Evolutionary conservation across 2,329 filamentous ascomycete genomes (phyloP), one percentile per base, ranked within the genome.

Genomic region (Reticulascus tulasneorum): DNA sequence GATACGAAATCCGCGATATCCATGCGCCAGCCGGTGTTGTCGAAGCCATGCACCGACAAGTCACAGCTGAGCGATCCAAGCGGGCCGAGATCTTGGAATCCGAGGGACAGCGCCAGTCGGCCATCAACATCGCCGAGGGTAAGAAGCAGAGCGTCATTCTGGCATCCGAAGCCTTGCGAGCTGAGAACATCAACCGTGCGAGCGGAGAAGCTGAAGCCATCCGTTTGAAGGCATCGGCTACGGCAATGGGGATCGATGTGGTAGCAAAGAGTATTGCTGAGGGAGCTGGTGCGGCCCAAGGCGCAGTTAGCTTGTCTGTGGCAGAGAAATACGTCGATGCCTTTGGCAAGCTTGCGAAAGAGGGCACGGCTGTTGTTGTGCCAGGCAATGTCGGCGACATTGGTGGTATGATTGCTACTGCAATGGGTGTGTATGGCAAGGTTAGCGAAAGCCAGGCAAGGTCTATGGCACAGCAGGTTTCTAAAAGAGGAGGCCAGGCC

Each of bases 321-420:
- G 93, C 93, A 0, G 93, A 98, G 75, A 95, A 96, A 66, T 98
- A 98, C 53, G 93, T 98, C 34, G 91, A 94, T 29, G 93, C 93
- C 5, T 98, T 97, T 55, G 83, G 77, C 49, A 87, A 90, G 57
- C 71, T 98, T 50, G 93, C 93, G 33, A 93, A 91, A 66, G 90
- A 98, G 69, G 88, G 93, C 51, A 98, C 93, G 4, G 86, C 89
- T 5, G 84, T 98, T 19, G 88, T 98, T 15, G 90, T 98, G 11
- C 93, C 93, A 1, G 93, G 93, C 9, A 97, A 98, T 55, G 88
- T 98, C 23, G 93, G 93, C 42, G 93, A 98, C 58, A 90, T 98
- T 50, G 84, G 88, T 36, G 81, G 87, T 49, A 95, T 98, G 90
- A 97, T 98, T 60, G 90, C 93, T 24, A 94, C 87, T 13, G 93